Percentiles rank a stretch among this genome's conserved stretches.
phyloP scores from a whole-genome alignment of 768 basidiomycete species.

The Xerocomellus chrysenteron region DNA sequence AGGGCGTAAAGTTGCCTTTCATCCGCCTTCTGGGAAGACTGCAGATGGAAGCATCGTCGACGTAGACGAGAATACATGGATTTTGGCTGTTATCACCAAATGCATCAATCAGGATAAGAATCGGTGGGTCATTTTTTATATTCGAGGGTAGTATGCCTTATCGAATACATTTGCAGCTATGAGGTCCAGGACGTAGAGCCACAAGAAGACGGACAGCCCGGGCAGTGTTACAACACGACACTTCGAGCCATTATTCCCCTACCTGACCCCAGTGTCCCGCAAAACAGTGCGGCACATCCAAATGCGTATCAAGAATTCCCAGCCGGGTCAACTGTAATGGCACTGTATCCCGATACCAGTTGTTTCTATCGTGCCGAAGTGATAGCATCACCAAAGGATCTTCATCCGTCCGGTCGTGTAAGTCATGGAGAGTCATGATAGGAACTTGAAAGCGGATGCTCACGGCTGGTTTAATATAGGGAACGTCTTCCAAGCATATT shows the following conservation, averaged over 20 bases:
- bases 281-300: conserved; percentile 60
- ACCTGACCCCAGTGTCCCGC: conserved; percentile 64
- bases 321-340: conserved; percentile 73
- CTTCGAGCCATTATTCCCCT: conserved; percentile 74
- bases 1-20: conserved; percentile 81
- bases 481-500: conserved; percentile 44
- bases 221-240: conserved; percentile 66
- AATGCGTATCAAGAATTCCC: conserved; percentile 72
- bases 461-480: conserved; percentile 17
- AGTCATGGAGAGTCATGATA: conserved; percentile 17
- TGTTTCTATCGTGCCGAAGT: conserved; percentile 90
- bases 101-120: conserved; percentile 73
- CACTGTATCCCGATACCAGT: conserved; percentile 88
- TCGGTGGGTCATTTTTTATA: conserved; percentile 39
- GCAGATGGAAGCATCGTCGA: conserved; percentile 50
- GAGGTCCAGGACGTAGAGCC: conserved; percentile 86
- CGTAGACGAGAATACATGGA: conserved; percentile 60
- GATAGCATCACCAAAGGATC: conserved; percentile 58
- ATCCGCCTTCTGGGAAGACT: conserved; percentile 60
- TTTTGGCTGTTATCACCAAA: conserved; percentile 71
- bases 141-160: neutral
- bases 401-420: conserved; percentile 38
- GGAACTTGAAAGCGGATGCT: conserved; percentile 1
- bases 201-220: conserved; percentile 76
- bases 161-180: conserved; percentile 47